phyloP scores from a whole-genome alignment of 1,284 basidiomycete genomes.

The Cryptococcus amylolentus region DNA sequence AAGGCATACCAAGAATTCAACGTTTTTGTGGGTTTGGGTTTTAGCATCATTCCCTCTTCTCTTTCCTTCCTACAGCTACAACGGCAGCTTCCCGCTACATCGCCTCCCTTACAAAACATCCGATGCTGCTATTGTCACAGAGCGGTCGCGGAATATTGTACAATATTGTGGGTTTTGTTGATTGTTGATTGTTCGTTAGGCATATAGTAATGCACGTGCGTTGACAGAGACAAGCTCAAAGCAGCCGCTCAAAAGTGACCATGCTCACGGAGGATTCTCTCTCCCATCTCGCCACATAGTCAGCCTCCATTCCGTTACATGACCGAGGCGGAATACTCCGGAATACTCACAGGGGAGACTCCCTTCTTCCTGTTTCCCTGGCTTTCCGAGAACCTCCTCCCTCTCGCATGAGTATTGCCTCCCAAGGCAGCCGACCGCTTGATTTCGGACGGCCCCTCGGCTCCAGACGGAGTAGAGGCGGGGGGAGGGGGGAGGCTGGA shows the following conservation, averaged over 20 bases:
- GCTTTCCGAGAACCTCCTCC: conserved; percentile 34
- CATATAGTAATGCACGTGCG: background rate
- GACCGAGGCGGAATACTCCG: background rate
- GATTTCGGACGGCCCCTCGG: conserved; percentile 6
- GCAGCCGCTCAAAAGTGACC: conserved; percentile 31
- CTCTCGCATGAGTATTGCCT: conserved; percentile 7
- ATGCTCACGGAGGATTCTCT: conserved; percentile 44
- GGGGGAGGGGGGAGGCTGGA: conserved; percentile 2
- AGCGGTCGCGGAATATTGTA: background rate
- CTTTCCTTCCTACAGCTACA: no score
- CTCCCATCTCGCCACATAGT: conserved; percentile 37
- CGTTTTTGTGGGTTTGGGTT: background rate
- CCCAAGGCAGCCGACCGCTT: conserved; percentile 17
- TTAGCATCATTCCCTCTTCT: background rate
- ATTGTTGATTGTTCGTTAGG: background rate
- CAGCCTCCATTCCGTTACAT: background rate
- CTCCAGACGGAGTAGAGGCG: conserved; percentile 1
- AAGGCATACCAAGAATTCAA: no score
- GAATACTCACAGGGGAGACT: conserved; percentile 43
- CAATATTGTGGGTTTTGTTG: background rate
- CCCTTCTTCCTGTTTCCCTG: conserved; percentile 33
- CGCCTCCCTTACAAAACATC: no score
- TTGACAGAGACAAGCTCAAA: no score
- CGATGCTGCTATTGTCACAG: no score
- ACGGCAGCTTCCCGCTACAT: no score